Evolutionary conservation across 2,329 filamentous ascomycete genomes (phyloP).

Genomic region (Ophiostoma quercus): DNA sequence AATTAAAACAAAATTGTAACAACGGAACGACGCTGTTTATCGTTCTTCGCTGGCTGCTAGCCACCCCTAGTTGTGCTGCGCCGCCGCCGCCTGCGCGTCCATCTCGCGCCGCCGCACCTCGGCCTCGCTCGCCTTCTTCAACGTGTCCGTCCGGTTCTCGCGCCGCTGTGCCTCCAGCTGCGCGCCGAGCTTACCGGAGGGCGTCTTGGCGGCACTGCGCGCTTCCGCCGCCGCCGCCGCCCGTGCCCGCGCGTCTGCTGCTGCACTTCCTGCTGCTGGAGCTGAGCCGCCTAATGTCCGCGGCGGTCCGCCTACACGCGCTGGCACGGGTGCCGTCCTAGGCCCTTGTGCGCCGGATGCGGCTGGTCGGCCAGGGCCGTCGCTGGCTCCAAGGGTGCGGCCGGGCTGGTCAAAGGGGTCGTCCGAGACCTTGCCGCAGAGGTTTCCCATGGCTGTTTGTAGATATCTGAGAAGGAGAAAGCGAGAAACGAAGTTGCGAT

Average conservation of each 20-base stretch:
- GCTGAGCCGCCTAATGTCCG: slow-evolving; percentile 58
- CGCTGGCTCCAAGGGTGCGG: slow-evolving; percentile 56
- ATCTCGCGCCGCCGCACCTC: slow-evolving; percentile 63
- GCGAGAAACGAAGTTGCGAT: not conserved
- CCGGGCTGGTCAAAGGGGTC: slow-evolving; percentile 68
- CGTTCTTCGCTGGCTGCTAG: too few relatives aligned
- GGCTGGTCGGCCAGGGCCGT: slow-evolving; percentile 31
- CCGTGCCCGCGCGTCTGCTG: slow-evolving; percentile 59
- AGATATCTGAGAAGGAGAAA: not conserved
- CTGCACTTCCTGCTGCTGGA: slow-evolving; percentile 40
- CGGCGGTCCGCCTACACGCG: slow-evolving; percentile 47
- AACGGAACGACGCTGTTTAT: too few relatives aligned
- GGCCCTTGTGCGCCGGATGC: slow-evolving; percentile 36
- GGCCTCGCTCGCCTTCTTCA: slow-evolving; percentile 62
- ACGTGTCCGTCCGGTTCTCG: slow-evolving; percentile 61
- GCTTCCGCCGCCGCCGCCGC: slow-evolving; percentile 74
- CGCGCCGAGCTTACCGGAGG: slow-evolving; percentile 62
- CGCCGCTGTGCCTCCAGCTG: slow-evolving; percentile 73
- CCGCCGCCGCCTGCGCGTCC: slow-evolving; percentile 55
- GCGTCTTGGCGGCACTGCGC: slow-evolving; percentile 42
- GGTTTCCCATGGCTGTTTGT: slow-evolving; percentile 64
- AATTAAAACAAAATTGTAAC: too few relatives aligned
- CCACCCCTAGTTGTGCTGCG: slow-evolving; percentile 49
- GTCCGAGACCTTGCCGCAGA: slow-evolving; percentile 66
- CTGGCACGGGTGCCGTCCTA: slow-evolving; percentile 48